Evolutionary conservation across 1,284 basidiomycete genomes (phyloP).

Genomic region (Puccinia triticina): DNA sequence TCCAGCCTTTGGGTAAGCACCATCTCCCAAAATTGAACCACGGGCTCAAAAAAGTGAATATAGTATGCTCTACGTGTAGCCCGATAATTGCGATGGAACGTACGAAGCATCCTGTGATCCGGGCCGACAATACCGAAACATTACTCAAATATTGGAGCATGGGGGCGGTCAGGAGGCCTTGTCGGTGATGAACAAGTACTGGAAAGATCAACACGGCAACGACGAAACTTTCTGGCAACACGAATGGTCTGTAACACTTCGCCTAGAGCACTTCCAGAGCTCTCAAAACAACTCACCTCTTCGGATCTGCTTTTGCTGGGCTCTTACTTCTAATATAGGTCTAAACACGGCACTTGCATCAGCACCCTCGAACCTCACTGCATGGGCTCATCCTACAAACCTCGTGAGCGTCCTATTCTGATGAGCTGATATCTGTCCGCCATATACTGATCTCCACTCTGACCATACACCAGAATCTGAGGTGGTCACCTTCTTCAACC

Average conservation of each 20-base stretch:
- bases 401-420: constrained; percentile 8
- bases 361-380: constrained; percentile 67
- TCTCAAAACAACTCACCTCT: neutral
- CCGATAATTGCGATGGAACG: constrained; percentile 69
- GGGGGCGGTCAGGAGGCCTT: constrained; percentile 68
- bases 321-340: constrained; percentile 18
- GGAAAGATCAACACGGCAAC: constrained; percentile 57
- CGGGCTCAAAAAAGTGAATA: neutral
- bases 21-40: neutral
- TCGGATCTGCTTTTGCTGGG: neutral
- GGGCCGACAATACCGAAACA: constrained; percentile 68
- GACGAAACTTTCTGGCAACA: constrained; percentile 60
- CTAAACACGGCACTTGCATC: constrained; percentile 72
- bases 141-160: constrained; percentile 66
- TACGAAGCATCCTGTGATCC: constrained; percentile 70
- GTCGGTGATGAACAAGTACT: constrained; percentile 68
- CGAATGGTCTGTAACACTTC: constrained; percentile 53
- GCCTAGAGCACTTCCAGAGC: neutral
- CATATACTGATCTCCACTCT: neutral
- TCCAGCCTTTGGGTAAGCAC: constrained; percentile 7
- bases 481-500: constrained; percentile 46
- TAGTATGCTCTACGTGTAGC: constrained; percentile 24
- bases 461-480: constrained; percentile 21
- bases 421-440: neutral
- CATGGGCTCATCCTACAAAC: constrained; percentile 48